Evolutionary conservation across 441 rosid species (phyloP).

Genomic region (Raphanus hybrid): DNA sequence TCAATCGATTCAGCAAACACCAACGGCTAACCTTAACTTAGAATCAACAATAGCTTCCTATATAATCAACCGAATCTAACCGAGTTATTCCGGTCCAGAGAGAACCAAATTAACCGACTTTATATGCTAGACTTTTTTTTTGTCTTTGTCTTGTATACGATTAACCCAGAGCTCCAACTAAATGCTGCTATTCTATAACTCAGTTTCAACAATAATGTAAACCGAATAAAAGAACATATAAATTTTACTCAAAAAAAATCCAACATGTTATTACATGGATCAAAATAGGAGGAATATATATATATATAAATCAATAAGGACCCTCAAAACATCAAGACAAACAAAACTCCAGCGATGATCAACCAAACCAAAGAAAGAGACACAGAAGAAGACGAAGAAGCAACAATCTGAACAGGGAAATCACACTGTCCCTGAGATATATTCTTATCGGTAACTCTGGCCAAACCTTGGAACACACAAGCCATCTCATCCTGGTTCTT

Average conservation of each 20-base stretch:
- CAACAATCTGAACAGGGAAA: slow-evolving; percentile 3
- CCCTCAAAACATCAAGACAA: not conserved
- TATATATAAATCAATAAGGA: not conserved
- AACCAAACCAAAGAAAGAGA: not conserved
- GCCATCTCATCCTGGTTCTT: not conserved
- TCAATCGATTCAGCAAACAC: no score
- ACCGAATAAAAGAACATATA: not conserved
- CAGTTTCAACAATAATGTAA: not conserved
- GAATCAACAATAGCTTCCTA: not conserved
- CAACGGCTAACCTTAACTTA: no score
- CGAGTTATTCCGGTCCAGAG: not conserved
- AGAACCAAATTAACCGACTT: not conserved
- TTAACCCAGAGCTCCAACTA: no score
- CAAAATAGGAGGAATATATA: not conserved
- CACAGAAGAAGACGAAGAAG: not conserved
- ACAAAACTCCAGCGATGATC: not conserved
- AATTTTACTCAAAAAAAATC: not conserved
- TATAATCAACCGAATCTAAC: not conserved
- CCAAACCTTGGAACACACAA: not conserved
- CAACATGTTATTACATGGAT: not conserved
- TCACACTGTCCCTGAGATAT: not conserved
- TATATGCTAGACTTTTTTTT: not conserved
- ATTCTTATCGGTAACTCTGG: not conserved
- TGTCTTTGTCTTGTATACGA: no score
- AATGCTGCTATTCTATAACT: not conserved